Evolutionary conservation across 257 asterid genomes (phyloP), one percentile per base, ranked within the genome.

Genomic region (Fraxinus cuspidata): DNA sequence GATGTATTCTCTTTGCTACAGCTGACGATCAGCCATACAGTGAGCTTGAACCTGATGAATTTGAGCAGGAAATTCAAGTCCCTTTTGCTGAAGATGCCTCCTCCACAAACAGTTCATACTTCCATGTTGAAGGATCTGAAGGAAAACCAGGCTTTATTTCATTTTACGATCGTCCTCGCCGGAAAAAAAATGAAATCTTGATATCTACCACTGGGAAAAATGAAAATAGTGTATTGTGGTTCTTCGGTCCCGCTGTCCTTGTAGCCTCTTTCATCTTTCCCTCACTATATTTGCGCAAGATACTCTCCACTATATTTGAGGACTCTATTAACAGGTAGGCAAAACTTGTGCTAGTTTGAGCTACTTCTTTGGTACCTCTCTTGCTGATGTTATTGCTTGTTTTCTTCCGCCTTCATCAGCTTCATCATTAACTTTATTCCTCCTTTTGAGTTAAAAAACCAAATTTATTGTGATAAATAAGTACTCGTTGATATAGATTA

Each of bases 191-290:
- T 23, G 77, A 81, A 75, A 74, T 80, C 68, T 69, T 79, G 51
- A 82, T 79, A 66, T 68, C 96, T 21, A 76, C 51, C 64, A 73
- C 88, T 11, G 82, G 13, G 71, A 85, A 84, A 81, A 84, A 85
- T 73, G 85, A 83, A 70, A 85, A 83, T 65, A 85, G 63, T 84
- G 81, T 92, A 1, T 72, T 93, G 76, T 95, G 99, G 99, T 85
- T 93, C 74, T 81, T 85, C 25, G 94, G 96, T 66, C 99, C 99
- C 70, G 86, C 91, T 66, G 90, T 93, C 78, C 97, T 95, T 64
- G 93, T 95, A 44, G 92, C 97, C 75, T 95, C 97, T 40, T 95
- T 95, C 75, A 84, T 95, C 80, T 89, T 95, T 77, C 98, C 99
- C n/a, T 95, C 99, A 10, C 96, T 95, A 78, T 95, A 93, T 83